Evolutionary conservation across 345 rosid genomes (phyloP).

Genomic region (Melastoma malabathricum): DNA sequence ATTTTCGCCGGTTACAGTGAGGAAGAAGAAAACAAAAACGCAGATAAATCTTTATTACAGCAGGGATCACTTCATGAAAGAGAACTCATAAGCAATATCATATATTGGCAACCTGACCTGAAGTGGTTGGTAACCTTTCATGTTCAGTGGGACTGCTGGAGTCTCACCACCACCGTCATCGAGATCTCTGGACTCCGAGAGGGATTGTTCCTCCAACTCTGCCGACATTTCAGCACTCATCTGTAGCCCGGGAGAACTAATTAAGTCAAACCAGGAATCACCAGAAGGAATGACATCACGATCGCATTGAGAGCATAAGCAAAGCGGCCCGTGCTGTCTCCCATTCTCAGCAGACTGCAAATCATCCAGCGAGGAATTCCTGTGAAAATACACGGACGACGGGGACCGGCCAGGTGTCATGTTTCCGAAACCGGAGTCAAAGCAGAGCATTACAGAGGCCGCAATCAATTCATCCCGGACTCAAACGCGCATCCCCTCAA

Average conservation of each 20-base stretch:
- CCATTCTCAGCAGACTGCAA: constrained; percentile 11
- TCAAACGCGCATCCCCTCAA: no score
- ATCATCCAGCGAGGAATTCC: constrained; percentile 38
- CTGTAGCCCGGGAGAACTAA: constrained; percentile 16
- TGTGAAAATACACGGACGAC: constrained; percentile 12
- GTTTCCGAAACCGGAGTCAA: constrained; percentile 6
- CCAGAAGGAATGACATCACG: constrained; percentile 8
- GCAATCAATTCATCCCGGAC: not conserved
- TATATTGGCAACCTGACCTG: no score
- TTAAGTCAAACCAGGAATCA: constrained; percentile 9
- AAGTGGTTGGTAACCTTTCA: no score
- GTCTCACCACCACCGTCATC: no score
- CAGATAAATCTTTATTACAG: no score
- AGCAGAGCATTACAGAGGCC: constrained; percentile 16
- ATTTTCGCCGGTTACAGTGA: no score
- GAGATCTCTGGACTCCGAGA: not conserved
- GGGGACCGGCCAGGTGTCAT: not conserved
- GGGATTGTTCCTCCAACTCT: constrained; percentile 3
- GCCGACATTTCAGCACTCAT: not conserved
- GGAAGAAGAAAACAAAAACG: no score
- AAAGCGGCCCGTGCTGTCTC: constrained; percentile 12
- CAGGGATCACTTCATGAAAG: no score
- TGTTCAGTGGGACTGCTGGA: no score
- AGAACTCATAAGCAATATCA: no score
- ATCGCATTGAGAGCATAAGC: constrained; percentile 18